A percentile compares a stretch with the other conserved stretches of the same genome.
Conservation (phyloP, 2,329 filamentous ascomycete species). For the Helicocarpus griseus region DNA sequence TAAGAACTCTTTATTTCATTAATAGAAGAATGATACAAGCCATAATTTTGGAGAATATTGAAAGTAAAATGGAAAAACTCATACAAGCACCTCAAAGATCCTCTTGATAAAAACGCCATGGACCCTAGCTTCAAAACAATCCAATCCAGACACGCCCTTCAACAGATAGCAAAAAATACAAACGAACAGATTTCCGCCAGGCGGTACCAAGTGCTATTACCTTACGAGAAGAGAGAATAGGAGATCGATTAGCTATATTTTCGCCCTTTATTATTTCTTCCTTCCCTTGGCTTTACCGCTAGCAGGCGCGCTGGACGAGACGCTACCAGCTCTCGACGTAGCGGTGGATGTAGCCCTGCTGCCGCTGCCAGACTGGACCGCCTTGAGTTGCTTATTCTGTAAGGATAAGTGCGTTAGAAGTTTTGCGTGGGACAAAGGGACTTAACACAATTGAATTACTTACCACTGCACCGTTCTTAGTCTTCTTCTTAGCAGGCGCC, state of each 20-base stretch:
- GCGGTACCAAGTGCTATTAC: neutral
- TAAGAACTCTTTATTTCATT: too few species aligned
- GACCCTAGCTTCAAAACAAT: neutral
- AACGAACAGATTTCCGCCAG: neutral
- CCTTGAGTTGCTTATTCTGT: slow-evolving; percentile 89
- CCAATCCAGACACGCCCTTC: neutral
- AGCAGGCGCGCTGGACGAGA: slow-evolving; percentile 57
- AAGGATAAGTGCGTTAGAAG: neutral
- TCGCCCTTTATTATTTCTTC: slow-evolving; percentile 32
- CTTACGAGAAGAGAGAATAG: neutral
- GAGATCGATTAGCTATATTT: neutral
- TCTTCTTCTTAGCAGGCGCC: slow-evolving; percentile 88
- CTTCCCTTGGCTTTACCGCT: slow-evolving; percentile 41
- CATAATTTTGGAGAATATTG: too few species aligned
- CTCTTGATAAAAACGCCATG: slow-evolving; percentile 1
- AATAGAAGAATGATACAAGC: too few species aligned
- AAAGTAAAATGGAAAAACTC: too few species aligned
- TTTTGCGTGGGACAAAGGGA: neutral
- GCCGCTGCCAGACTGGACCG: slow-evolving; percentile 60
- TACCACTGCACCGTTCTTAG: slow-evolving; percentile 82
- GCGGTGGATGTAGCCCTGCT: slow-evolving; percentile 67
- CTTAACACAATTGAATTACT: slow-evolving; percentile 21
- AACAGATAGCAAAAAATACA: neutral
- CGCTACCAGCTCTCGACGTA: slow-evolving; percentile 79
- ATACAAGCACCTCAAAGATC: too few species aligned